A percentile compares a stretch with the other conserved stretches of the same genome.
phyloP scores from a whole-genome alignment of 495 filamentous ascomycete species.

The Talaromyces wortmannii region DNA sequence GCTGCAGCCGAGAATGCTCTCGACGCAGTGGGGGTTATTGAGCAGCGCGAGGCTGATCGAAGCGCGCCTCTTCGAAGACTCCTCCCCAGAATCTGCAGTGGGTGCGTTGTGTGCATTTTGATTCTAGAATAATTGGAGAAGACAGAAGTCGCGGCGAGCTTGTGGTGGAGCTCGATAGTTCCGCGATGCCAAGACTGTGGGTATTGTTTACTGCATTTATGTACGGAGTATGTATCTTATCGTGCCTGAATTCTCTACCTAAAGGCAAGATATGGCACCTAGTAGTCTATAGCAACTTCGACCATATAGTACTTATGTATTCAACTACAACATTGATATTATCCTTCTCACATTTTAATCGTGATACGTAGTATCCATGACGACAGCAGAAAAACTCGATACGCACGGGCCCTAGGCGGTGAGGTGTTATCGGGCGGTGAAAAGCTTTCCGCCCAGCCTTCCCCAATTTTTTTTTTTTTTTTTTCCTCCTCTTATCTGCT shows the following conservation, averaged over 20 bases:
- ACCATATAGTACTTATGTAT: neutral
- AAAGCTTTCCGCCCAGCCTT: slow-evolving; percentile 2
- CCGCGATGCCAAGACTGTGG: neutral
- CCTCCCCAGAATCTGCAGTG: neutral
- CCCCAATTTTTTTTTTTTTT: neutral
- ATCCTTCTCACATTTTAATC: neutral
- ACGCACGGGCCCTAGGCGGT: neutral
- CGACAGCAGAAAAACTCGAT: neutral
- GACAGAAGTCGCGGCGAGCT: neutral
- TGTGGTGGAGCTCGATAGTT: neutral
- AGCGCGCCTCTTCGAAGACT: neutral
- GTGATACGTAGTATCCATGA: neutral
- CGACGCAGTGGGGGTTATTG: slow-evolving; percentile 18
- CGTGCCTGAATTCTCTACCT: neutral
- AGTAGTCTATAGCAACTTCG: neutral
- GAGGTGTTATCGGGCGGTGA: slow-evolving; percentile 6
- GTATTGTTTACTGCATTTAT: neutral
- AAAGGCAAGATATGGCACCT: neutral
- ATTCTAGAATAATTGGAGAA: neutral
- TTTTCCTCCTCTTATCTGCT: slow-evolving; percentile 6
- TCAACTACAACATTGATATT: neutral
- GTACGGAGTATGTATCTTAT: no score
- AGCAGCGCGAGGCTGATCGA: slow-evolving; percentile 4
- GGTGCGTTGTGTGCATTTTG: neutral
- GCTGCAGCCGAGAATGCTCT: neutral